Evolutionary conservation across 2,329 filamentous ascomycete genomes (phyloP).

Genomic region (Fulvia fulva): DNA sequence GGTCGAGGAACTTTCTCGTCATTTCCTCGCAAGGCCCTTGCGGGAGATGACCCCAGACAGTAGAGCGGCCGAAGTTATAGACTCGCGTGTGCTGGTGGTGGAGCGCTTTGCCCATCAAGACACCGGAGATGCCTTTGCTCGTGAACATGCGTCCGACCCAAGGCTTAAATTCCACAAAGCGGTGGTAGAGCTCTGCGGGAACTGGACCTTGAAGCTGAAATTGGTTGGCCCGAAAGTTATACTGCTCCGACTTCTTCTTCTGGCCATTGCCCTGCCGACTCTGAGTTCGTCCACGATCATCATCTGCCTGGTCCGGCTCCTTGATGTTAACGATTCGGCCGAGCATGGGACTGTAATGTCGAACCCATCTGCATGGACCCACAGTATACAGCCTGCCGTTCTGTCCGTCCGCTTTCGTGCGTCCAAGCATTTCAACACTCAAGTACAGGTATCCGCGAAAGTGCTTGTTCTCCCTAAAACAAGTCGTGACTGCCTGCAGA

Average conservation of each 20-base stretch:
- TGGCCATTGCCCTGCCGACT: slow-evolving; percentile 6
- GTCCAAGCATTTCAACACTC: slow-evolving; percentile 73
- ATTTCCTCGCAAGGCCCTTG: slow-evolving; percentile 62
- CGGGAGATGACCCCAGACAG: slow-evolving; percentile 64
- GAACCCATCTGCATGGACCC: slow-evolving; percentile 71
- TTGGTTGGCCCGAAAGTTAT: slow-evolving; percentile 86
- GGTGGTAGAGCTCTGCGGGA: slow-evolving; percentile 76
- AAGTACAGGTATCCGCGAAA: slow-evolving; percentile 68
- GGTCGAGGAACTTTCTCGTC: slow-evolving; percentile 74
- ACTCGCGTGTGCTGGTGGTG: slow-evolving; percentile 86
- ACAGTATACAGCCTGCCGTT: slow-evolving; percentile 71
- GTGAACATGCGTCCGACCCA: slow-evolving; percentile 89
- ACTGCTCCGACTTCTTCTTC: slow-evolving; percentile 57
- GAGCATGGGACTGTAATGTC: slow-evolving; percentile 85
- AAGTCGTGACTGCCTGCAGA: slow-evolving; percentile 63
- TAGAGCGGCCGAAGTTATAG: slow-evolving; percentile 80
- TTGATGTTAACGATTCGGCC: slow-evolving; percentile 70
- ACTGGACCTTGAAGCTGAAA: slow-evolving; percentile 83
- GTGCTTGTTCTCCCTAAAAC: slow-evolving; percentile 58
- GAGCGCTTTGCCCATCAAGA: slow-evolving; percentile 75
- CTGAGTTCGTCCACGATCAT: not conserved
- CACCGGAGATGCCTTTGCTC: slow-evolving; percentile 69
- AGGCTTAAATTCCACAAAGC: slow-evolving; percentile 88
- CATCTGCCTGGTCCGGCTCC: slow-evolving; percentile 46
- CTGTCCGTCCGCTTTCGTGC: slow-evolving; percentile 58